Evolutionary conservation across 1,284 basidiomycete genomes (phyloP).

Genomic region (Leccinum subfulvum): DNA sequence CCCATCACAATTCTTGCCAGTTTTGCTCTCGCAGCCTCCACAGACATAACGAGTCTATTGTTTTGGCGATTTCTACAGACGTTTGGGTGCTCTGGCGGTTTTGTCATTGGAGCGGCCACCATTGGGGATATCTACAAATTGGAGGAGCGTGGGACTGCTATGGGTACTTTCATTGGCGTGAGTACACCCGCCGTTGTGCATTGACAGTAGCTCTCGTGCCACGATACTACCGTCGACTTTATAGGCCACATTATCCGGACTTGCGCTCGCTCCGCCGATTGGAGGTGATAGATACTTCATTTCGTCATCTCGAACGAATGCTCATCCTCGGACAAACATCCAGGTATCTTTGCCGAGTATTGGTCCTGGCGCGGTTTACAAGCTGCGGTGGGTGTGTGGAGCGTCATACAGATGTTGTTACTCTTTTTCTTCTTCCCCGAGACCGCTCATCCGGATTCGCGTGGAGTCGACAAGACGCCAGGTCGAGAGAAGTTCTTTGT

Average conservation of each 20-base stretch:
- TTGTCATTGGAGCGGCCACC: constrained; percentile 47
- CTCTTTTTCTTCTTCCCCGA: constrained; percentile 65
- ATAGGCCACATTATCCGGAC: constrained; percentile 46
- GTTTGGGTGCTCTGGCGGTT: constrained; percentile 39
- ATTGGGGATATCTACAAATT: constrained; percentile 50
- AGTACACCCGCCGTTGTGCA: constrained; percentile 11
- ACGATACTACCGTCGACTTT: constrained; percentile 22
- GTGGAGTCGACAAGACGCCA: constrained; percentile 41
- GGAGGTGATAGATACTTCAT: constrained; percentile 36
- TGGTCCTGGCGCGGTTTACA: constrained; percentile 74
- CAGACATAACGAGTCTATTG: constrained; percentile 39
- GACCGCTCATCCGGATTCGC: constrained; percentile 55
- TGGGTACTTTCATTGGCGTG: constrained; percentile 46
- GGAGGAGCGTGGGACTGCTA: constrained; percentile 47
- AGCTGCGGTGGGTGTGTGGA: constrained; percentile 44
- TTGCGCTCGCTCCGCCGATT: constrained; percentile 42
- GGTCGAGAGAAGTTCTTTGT: constrained; percentile 43
- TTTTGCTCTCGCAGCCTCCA: constrained; percentile 41
- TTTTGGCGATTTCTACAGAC: constrained; percentile 48
- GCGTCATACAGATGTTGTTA: constrained; percentile 44
- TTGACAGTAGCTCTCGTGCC: constrained; percentile 8
- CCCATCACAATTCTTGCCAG: constrained; percentile 46
- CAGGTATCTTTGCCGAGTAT: constrained; percentile 50
- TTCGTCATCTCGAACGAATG: background rate
- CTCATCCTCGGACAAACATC: constrained; percentile 5